Evolutionary conservation across 2,329 filamentous ascomycete species (phyloP), one percentile per base, ranked within the genome.

Genomic region (Alternaria consortialis): DNA sequence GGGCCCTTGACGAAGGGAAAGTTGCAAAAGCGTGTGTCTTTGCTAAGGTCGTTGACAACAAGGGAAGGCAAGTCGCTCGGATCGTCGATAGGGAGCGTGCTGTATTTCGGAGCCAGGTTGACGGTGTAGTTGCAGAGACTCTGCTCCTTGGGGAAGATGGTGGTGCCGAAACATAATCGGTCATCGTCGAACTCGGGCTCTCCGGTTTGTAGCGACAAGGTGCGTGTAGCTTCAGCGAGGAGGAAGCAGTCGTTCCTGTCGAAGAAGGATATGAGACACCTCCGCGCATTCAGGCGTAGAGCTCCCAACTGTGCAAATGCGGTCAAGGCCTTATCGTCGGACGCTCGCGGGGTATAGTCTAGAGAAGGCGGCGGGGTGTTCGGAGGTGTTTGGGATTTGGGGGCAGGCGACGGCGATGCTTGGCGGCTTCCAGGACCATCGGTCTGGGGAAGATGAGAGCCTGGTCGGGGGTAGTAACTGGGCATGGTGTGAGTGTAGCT

Each of bases 301-400:
- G 78, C 77, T 4, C 76, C 78, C 39, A 80, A 56, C 37, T 80
- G 78, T 2, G 77, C 77, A 58, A 79, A 78, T 9, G 77, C 75
- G 9, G 74, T 76, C 61, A 80, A 59, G 37, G 76, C 76, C 53
- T 68, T 72, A 51, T 80, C 78, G 31, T 78, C 72, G 9, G 73
- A 74, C 1, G 72, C 65, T 25, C 51, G 60, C 12, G 61, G 65
- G 23, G 43, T 50, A 43, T 53, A 39, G 25, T 58, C 56, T 25
- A 61, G 51, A 12, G 64, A 40, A 7, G 57, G 63, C 43, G 66
- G 61, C 31, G 64, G 68, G 27, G 67, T 59, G 29, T 36, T 29
- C 34, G 67, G 58, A 11, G 57, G 58, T 17, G 53, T 53, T 52
- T 55, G 65, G 62, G 71, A 51, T 27, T 58, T 58, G 42, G 60